Evolutionary conservation across 1,284 basidiomycete genomes (phyloP).

Genomic region (Wolfiporia cocos): DNA sequence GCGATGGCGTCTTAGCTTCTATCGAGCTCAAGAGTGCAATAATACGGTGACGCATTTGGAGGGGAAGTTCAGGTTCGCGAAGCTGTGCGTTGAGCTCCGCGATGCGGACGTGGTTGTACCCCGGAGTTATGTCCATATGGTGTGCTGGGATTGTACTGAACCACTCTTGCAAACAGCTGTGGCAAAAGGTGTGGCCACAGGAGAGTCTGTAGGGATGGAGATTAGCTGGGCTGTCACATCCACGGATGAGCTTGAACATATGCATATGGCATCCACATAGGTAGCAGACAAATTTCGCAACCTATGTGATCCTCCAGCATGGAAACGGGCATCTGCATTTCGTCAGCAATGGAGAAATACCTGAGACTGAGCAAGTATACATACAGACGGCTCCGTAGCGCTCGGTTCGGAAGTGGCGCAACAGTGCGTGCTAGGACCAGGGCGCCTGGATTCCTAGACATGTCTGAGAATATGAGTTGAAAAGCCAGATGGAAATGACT

Average conservation of each 20-base stretch:
- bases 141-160: conserved; percentile 46
- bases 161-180: conserved; percentile 60
- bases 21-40: too few relatives aligned
- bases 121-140: conserved; percentile 42
- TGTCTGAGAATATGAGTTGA: neutral
- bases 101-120: conserved; percentile 34
- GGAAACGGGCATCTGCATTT: conserved; percentile 9
- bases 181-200: conserved; percentile 69
- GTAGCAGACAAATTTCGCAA: conserved; percentile 57
- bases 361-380: neutral
- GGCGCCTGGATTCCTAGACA: neutral
- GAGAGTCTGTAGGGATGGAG: conserved; percentile 35
- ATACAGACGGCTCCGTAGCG: neutral
- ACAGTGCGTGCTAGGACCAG: neutral
- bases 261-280: conserved; percentile 62
- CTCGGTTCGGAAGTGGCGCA: neutral
- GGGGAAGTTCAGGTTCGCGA: conserved; percentile 13
- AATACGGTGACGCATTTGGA: conserved; percentile 16
- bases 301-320: conserved; percentile 46
- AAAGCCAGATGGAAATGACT: conserved; percentile 1
- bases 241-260: conserved; percentile 27
- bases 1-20: too few relatives aligned
- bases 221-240: conserved; percentile 6
- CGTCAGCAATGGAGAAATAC: neutral
- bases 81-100: conserved; percentile 11